Conservation (phyloP, 495 filamentous ascomycete species). For the Aspergillus saccharolyticus region DNA sequence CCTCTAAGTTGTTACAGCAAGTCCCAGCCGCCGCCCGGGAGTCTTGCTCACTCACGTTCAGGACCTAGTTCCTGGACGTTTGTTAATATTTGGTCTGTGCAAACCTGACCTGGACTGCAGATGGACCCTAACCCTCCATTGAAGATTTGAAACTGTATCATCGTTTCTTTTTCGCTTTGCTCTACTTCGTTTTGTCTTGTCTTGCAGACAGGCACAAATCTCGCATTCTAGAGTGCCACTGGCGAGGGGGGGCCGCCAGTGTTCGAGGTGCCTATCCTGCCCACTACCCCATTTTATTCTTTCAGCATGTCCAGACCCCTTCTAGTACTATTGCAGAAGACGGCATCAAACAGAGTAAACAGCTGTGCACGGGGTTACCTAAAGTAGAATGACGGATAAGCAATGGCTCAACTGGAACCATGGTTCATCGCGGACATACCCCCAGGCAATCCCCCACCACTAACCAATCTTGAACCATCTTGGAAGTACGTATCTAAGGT, state of each 20-base stretch:
- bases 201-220: conserved; percentile 2
- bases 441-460: not conserved
- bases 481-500: too few species aligned
- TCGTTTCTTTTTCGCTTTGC: not conserved
- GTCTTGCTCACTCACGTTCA: not conserved
- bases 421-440: not conserved
- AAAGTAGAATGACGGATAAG: not conserved
- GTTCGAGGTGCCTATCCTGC: not conserved
- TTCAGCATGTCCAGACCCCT: not conserved
- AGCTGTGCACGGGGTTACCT: not conserved
- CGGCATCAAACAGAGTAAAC: not conserved
- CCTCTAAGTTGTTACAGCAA: not conserved
- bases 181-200: too few species aligned
- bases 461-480: too few species aligned
- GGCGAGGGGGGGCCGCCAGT: not conserved
- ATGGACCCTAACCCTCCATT: not conserved
- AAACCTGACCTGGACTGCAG: conserved; percentile 1
- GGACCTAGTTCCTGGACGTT: not conserved
- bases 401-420: not conserved
- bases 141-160: not conserved
- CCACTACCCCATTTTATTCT: not conserved
- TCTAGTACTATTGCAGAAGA: not conserved
- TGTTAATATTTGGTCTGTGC: conserved; percentile 1
- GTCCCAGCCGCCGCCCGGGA: not conserved
- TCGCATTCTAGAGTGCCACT: not conserved